phyloP scores from a whole-genome alignment of 768 basidiomycete genomes.

The Mycena galericulata region DNA sequence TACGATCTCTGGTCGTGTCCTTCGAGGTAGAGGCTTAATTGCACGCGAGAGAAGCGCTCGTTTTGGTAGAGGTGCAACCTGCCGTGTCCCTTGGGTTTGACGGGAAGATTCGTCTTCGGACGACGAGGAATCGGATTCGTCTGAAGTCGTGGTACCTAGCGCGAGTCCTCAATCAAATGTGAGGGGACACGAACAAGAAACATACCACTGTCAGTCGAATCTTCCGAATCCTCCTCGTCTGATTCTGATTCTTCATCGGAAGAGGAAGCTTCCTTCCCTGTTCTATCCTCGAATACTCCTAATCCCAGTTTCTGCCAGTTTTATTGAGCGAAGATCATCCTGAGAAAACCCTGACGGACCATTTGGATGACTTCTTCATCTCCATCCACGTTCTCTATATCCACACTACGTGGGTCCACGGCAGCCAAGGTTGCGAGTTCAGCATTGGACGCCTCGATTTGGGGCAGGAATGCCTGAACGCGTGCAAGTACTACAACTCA shows the following conservation, averaged over 20 bases:
- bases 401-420: conserved; percentile 54
- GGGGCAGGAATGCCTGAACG: conserved; percentile 60
- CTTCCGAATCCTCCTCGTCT: conserved; percentile 9
- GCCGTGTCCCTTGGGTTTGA: background rate
- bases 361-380: conserved; percentile 58
- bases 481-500: conserved; percentile 55
- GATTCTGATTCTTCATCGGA: conserved; percentile 5
- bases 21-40: conserved; percentile 16
- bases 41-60: conserved; percentile 22
- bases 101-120: background rate
- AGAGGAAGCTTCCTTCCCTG: conserved; percentile 9
- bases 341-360: conserved; percentile 40
- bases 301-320: conserved; percentile 52
- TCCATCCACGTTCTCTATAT: conserved; percentile 59
- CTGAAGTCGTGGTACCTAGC: background rate
- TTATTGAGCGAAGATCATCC: background rate
- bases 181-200: background rate
- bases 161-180: background rate
- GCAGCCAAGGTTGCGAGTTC: conserved; percentile 46
- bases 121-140: no score
- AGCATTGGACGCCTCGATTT: conserved; percentile 60
- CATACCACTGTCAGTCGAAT: background rate
- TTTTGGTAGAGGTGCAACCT: conserved; percentile 22
- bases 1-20: conserved; percentile 19
- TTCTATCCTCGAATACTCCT: conserved; percentile 51